Percentiles rank a stretch among this genome's conserved stretches.
phyloP scores from a whole-genome alignment of 345 rosid genomes.

The Orychophragmus violaceus region DNA sequence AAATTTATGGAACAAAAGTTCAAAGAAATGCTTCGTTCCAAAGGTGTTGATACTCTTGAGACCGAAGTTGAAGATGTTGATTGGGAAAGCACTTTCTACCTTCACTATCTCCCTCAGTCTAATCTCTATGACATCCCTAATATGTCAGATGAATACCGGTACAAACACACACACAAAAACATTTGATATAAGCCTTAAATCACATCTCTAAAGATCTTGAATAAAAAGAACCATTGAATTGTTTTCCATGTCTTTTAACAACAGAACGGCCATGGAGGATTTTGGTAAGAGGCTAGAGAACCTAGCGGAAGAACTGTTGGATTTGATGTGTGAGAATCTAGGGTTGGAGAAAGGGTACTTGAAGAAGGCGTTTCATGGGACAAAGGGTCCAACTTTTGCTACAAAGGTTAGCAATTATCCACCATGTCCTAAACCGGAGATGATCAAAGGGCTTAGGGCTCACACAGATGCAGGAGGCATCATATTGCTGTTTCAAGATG shows the following conservation, averaged over 20 bases:
- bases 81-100: constrained; percentile 79
- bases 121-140: constrained; percentile 56
- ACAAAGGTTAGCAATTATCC: constrained; percentile 94
- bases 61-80: constrained; percentile 54
- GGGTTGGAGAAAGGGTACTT: constrained; percentile 75
- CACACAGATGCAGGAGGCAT: constrained; percentile 98
- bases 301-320: constrained; percentile 61
- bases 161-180: not conserved
- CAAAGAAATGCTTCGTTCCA: constrained; percentile 55
- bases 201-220: not conserved
- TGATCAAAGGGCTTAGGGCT: constrained; percentile 84
- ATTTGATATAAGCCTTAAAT: not conserved
- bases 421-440: constrained; percentile 86
- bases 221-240: not conserved
- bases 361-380: constrained; percentile 61
- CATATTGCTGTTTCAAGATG: constrained; percentile 83
- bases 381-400: constrained; percentile 69
- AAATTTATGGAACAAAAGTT: constrained; percentile 59
- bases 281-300: constrained; percentile 48
- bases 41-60: constrained; percentile 49
- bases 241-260: not conserved
- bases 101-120: constrained; percentile 59
- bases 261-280: constrained; percentile 56
- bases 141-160: constrained; percentile 52
- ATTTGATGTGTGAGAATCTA: constrained; percentile 67